phyloP scores from a whole-genome alignment of 352 stramenopile genomes.

The Globisporangium spinosum region DNA sequence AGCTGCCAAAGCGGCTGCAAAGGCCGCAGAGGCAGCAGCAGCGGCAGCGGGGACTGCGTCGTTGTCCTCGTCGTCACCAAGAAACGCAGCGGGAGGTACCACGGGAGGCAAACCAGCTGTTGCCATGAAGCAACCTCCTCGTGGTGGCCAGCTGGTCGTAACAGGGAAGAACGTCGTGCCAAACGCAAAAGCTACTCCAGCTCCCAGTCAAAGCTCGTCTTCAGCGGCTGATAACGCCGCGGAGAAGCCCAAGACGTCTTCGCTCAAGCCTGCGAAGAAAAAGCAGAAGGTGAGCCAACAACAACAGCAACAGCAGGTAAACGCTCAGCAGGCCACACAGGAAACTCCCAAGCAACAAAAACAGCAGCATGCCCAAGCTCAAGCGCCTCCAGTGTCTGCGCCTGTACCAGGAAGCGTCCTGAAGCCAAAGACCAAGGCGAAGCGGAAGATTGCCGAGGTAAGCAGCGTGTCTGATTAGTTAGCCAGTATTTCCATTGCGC shows the following conservation, averaged over 20 bases:
- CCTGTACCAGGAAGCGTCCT: neutral
- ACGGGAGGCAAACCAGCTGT: neutral
- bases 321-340: neutral
- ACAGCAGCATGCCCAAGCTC: neutral
- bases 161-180: neutral
- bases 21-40: neutral
- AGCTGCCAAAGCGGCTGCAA: slow-evolving; percentile 1
- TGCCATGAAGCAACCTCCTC: neutral
- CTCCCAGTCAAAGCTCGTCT: neutral
- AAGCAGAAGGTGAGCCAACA: neutral
- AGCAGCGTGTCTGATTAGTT: too few relatives aligned
- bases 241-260: neutral
- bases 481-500: neutral
- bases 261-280: slow-evolving; percentile 8
- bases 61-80: neutral
- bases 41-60: neutral
- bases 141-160: neutral
- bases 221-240: neutral
- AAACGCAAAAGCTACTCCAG: neutral
- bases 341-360: neutral
- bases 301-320: neutral
- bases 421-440: slow-evolving; percentile 6
- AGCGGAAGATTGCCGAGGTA: slow-evolving; percentile 6
- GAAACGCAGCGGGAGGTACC: neutral
- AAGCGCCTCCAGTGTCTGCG: neutral